Evolutionary conservation across 768 basidiomycete species (phyloP).

Genomic region (Rhizopogon roseolus): DNA sequence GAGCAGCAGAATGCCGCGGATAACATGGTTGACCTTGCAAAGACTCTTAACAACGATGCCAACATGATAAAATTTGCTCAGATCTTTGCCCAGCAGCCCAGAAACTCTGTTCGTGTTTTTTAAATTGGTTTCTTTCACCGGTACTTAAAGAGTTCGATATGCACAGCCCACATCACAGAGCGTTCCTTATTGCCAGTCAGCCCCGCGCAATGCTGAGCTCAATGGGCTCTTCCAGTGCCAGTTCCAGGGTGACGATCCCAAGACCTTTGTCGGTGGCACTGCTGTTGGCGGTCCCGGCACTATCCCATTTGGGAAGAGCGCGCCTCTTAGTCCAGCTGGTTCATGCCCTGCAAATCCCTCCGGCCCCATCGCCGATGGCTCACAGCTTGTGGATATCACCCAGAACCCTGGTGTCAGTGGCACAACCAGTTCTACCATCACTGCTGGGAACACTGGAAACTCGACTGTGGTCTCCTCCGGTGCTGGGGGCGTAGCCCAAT

Average conservation of each 20-base stretch:
- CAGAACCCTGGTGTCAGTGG: slow-evolving; percentile 29
- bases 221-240: slow-evolving; percentile 58
- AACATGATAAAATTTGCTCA: slow-evolving; percentile 48
- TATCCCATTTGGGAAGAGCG: slow-evolving; percentile 43
- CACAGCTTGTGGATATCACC: slow-evolving; percentile 34
- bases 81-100: slow-evolving; percentile 53
- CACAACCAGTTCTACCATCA: neutral
- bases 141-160: neutral
- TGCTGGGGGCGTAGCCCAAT: neutral
- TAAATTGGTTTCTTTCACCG: neutral
- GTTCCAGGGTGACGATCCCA: slow-evolving; percentile 41
- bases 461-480: neutral
- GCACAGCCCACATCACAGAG: slow-evolving; percentile 37
- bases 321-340: slow-evolving; percentile 39
- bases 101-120: slow-evolving; percentile 41
- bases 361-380: slow-evolving; percentile 47
- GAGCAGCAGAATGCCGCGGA: slow-evolving; percentile 56
- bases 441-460: slow-evolving; percentile 1
- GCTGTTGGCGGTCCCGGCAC: slow-evolving; percentile 43
- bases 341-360: slow-evolving; percentile 45
- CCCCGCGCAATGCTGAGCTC: slow-evolving; percentile 47
- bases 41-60: slow-evolving; percentile 38
- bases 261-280: slow-evolving; percentile 40
- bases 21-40: slow-evolving; percentile 41
- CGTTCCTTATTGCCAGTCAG: slow-evolving; percentile 50